Conservation (phyloP, 1,284 basidiomycete genomes). For the Trichosporon inkin region DNA sequence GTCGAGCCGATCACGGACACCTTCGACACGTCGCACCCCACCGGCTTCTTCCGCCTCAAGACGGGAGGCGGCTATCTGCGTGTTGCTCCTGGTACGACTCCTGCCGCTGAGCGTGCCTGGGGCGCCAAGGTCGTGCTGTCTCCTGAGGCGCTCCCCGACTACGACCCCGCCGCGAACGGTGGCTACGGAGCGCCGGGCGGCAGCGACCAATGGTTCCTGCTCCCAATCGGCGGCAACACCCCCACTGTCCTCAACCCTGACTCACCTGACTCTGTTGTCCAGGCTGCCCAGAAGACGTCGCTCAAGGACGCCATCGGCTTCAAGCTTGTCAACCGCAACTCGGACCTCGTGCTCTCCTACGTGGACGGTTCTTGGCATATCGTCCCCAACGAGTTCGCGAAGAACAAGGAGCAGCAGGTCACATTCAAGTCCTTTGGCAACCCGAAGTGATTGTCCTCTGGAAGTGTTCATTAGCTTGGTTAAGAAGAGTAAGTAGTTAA, state of each 20-base stretch:
- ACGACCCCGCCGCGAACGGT: background rate
- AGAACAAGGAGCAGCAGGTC: background rate
- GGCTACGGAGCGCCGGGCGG: conserved; percentile 6
- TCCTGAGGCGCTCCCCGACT: background rate
- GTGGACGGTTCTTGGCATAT: background rate
- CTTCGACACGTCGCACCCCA: background rate
- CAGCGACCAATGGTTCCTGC: conserved; percentile 11
- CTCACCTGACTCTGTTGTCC: background rate
- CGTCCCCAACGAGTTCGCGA: background rate
- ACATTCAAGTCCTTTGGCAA: background rate
- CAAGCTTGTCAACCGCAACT: conserved; percentile 11
- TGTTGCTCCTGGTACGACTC: background rate
- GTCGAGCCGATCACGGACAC: background rate
- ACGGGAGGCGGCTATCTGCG: background rate
- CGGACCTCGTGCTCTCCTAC: background rate
- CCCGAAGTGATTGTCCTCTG: too few relatives aligned
- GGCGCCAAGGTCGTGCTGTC: background rate
- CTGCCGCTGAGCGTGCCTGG: conserved; percentile 1
- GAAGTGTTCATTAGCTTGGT: too few relatives aligned
- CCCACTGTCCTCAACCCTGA: background rate
- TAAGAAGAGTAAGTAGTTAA: too few relatives aligned
- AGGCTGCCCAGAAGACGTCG: background rate
- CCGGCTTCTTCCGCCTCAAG: conserved; percentile 9
- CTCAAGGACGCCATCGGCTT: conserved; percentile 6
- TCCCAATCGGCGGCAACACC: conserved; percentile 4